Conservation (phyloP, 2,329 filamentous ascomycete species). For the Alternaria ventricosa region DNA sequence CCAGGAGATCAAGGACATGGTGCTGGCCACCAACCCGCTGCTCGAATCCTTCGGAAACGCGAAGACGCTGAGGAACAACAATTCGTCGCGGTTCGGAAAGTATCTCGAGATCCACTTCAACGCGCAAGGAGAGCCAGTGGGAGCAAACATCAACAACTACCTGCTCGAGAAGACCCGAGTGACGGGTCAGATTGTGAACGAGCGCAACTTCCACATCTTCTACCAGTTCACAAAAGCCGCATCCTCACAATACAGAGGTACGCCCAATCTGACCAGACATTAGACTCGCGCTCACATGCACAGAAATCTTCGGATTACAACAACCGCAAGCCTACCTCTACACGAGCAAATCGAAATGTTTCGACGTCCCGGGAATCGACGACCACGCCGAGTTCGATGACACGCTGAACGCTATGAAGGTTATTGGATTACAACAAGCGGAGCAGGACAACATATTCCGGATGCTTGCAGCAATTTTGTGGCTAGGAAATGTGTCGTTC, state of each 20-base stretch:
- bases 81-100: constrained; percentile 97
- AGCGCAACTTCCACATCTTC: constrained; percentile 99
- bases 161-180: constrained; percentile 94
- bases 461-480: constrained; percentile 88
- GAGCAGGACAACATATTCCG: constrained; percentile 98
- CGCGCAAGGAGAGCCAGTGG: constrained; percentile 84
- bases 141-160: constrained; percentile 98
- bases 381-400: constrained; percentile 88
- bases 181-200: constrained; percentile 91
- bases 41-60: constrained; percentile 98
- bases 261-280: not conserved
- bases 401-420: constrained; percentile 90
- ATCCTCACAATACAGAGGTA: constrained; percentile 77
- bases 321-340: constrained; percentile 92
- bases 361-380: constrained; percentile 92
- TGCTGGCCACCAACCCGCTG: constrained; percentile 94
- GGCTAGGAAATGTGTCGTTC: constrained; percentile 95
- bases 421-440: constrained; percentile 84
- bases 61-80: constrained; percentile 97
- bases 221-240: constrained; percentile 98
- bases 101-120: constrained; percentile 99
- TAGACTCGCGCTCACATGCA: constrained; percentile 18
- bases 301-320: constrained; percentile 85
- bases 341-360: constrained; percentile 92
- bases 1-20: constrained; percentile 98